A percentile compares a stretch with the other conserved stretches of the same genome.
Conservation (phyloP, 768 basidiomycete genomes). For the Peribolospora baueri region DNA sequence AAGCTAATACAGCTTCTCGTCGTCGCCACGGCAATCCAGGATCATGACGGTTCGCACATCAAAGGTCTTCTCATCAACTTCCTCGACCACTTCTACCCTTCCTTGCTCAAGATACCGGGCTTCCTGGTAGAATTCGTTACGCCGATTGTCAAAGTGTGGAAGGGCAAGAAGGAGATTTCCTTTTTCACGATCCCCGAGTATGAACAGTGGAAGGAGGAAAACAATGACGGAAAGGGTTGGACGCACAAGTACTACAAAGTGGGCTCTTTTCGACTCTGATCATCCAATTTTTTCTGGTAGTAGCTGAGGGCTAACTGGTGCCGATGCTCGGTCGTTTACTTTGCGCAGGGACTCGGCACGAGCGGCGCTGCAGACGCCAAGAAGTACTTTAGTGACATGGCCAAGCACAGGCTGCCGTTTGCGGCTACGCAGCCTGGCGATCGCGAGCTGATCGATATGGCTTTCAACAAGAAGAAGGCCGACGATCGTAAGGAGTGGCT, state of each 20-base stretch:
- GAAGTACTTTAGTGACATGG: slow-evolving; percentile 76
- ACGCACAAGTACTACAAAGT: slow-evolving; percentile 93
- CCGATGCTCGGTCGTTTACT: background rate
- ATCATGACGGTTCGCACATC: slow-evolving; percentile 99
- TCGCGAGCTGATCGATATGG: slow-evolving; percentile 72
- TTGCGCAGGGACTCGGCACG: slow-evolving; percentile 69
- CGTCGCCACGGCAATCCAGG: slow-evolving; percentile 26
- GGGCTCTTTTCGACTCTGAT: slow-evolving; percentile 3
- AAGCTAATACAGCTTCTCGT: background rate
- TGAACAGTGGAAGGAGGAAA: slow-evolving; percentile 65
- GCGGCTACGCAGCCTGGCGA: slow-evolving; percentile 55
- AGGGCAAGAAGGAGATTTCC: slow-evolving; percentile 48
- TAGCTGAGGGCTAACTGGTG: background rate
- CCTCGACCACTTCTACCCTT: slow-evolving; percentile 88
- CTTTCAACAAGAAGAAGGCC: slow-evolving; percentile 98
- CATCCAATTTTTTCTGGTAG: background rate
- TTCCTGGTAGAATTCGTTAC: slow-evolving; percentile 97
- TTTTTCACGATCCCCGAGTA: slow-evolving; percentile 98
- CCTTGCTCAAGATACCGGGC: slow-evolving; percentile 62
- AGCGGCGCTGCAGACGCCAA: slow-evolving; percentile 71
- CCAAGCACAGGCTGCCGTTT: slow-evolving; percentile 86
- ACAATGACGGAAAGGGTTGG: slow-evolving; percentile 55
- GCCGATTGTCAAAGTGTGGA: slow-evolving; percentile 75
- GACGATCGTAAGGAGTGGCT: slow-evolving; percentile 98
- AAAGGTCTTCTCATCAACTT: slow-evolving; percentile 98